These are phyloP conservation scores for Adiantum capillusveneris DNA, from an alignment of 75 land plant species.

Conservation along the genomic window DNA sequence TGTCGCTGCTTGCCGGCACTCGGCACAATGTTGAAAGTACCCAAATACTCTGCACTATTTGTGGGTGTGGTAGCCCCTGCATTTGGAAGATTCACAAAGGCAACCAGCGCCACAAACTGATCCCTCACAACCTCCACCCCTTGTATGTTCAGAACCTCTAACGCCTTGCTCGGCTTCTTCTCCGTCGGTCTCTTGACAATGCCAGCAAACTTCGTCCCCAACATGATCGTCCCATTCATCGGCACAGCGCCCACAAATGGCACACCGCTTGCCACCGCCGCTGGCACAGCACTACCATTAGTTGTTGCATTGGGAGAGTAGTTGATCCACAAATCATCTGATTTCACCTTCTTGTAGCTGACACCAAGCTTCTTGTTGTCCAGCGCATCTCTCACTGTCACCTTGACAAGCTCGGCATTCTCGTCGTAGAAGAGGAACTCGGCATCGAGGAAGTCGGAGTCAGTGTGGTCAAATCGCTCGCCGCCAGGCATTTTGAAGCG, in stretches of 20 bases:
- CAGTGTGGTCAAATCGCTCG: background rate
- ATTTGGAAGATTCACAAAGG: slow-evolving; percentile 17
- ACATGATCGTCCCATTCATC: too few relatives aligned
- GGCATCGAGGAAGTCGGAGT: slow-evolving; percentile 15
- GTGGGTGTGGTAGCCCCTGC: slow-evolving; percentile 9
- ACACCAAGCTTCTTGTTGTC: slow-evolving; percentile 16
- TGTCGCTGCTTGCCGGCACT: background rate
- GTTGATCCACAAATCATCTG: too few relatives aligned
- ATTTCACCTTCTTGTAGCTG: too few relatives aligned
- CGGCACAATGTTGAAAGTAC: slow-evolving; percentile 20
- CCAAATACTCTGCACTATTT: slow-evolving; percentile 12
- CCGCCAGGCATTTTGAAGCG: background rate
- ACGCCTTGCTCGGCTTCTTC: too few relatives aligned
- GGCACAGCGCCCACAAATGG: too few relatives aligned
- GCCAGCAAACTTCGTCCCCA: too few relatives aligned
- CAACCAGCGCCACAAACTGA: slow-evolving; percentile 14
- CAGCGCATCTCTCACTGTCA: slow-evolving; percentile 19
- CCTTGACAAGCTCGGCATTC: slow-evolving; percentile 20
- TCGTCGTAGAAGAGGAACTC: slow-evolving; percentile 42
- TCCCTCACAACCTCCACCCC: slow-evolving; percentile 11
- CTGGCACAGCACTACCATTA: too few relatives aligned
- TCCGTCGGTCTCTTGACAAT: too few relatives aligned
- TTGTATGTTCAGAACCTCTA: slow-evolving; percentile 34
- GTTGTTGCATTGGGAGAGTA: too few relatives aligned
- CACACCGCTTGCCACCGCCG: too few relatives aligned